Evolutionary conservation across 257 asterid genomes (phyloP), one percentile per base, ranked within the genome.

Genomic region (Ilex aquifolium): DNA sequence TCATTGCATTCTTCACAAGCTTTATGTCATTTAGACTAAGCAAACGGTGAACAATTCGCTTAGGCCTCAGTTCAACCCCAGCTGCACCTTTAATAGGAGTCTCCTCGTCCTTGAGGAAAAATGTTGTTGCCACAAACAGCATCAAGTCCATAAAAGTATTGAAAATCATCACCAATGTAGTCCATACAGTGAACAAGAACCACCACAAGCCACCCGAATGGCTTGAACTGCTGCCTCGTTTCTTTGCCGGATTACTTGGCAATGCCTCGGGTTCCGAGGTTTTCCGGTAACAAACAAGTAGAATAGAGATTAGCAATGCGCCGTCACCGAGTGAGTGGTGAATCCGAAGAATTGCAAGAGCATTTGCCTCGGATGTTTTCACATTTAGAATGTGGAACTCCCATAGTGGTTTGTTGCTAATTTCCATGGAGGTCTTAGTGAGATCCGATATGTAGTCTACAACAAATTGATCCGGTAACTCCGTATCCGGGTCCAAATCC

Each of bases 301-400:
- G 13, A 0, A 59, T 59, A 1, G 84, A 71, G 8, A 82, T 64
- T 15, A 79, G 65, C 0, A 84, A 82, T 2, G 79, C 66, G 2
- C 87, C 87, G 31, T 78, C 84, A 2, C 87, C 87, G 31, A 82
- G 44, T 0, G 85, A 79, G 42, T 82, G 87, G 32, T 79, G 80
- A 16, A 74, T 42, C 63, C 66, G 72, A 31, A 73, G 61, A 21
- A 79, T 29, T 2, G 21, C 69, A 0, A 59, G 48, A 1, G 82
- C 60, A 6, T 69, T 54, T 15, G 88, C 81, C 31, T 79, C 68
- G 0, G 85, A 69, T 21, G 80, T 82, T 64, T 58, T 64, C 36
- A 79, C 32, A 48, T 82, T 82, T 0, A 82, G 66, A 29, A 82
- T 72, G 63, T 82, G 76, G 15, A 79, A 9, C 42, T 82, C 84